phyloP scores from a whole-genome alignment of 2,329 filamentous ascomycete genomes.

The Colletotrichum horii region DNA sequence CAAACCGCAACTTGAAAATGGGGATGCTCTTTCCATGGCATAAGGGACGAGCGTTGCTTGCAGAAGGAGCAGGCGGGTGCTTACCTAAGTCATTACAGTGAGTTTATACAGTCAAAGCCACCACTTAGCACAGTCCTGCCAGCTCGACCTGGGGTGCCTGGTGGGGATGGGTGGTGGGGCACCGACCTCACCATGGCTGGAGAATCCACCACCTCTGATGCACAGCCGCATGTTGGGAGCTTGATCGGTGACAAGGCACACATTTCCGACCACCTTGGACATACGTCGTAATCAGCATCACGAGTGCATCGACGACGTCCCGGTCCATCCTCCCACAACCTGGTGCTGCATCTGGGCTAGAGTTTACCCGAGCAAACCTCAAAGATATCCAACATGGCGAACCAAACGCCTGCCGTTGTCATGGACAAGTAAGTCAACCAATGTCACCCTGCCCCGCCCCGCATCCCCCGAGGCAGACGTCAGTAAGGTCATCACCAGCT shows the following conservation, averaged over 20 bases:
- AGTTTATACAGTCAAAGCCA: not conserved
- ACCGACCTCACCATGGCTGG: constrained; percentile 22
- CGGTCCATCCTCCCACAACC: not conserved
- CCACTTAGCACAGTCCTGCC: constrained; percentile 2
- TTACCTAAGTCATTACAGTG: not conserved
- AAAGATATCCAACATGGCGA: constrained; percentile 71
- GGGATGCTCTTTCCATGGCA: not conserved
- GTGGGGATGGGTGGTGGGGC: constrained; percentile 20
- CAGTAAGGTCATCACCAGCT: constrained; percentile 21
- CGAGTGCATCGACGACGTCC: constrained; percentile 7
- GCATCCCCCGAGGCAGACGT: constrained; percentile 28
- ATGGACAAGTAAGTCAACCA: constrained; percentile 95
- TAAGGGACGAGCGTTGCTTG: not conserved
- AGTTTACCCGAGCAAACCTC: constrained; percentile 6
- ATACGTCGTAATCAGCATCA: constrained; percentile 24
- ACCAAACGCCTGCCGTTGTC: constrained; percentile 99
- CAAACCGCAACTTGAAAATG: not conserved
- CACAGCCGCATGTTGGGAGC: constrained; percentile 24
- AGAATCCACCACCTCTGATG: constrained; percentile 19
- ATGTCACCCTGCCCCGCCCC: constrained; percentile 30
- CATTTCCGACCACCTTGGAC: constrained; percentile 21
- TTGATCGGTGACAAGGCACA: constrained; percentile 24
- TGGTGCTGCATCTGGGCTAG: constrained; percentile 16
- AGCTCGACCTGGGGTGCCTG: not conserved
- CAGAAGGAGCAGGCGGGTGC: not conserved